Conservation (phyloP, 805 yeast genomes). For the Torulaspora maleeae region DNA sequence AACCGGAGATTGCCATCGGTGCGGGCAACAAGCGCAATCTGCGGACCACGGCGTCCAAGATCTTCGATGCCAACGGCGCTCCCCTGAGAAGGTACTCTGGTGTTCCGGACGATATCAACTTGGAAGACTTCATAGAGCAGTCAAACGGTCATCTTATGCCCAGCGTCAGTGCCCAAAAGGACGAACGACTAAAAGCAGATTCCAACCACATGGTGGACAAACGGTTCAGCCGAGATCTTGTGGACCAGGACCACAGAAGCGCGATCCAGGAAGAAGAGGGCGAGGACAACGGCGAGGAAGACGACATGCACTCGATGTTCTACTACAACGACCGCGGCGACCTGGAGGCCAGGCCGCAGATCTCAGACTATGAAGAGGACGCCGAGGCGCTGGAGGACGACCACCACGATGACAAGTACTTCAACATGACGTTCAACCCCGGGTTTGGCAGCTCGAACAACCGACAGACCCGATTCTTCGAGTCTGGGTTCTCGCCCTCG, state of each 20-base stretch:
- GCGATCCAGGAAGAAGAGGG: slow-evolving; percentile 24
- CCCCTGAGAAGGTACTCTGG: slow-evolving; percentile 71
- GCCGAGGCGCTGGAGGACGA: slow-evolving; percentile 24
- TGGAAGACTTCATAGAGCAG: slow-evolving; percentile 42
- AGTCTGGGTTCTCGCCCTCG: slow-evolving; percentile 5
- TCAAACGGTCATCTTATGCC: slow-evolving; percentile 35
- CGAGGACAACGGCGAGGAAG: slow-evolving; percentile 20
- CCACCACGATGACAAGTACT: slow-evolving; percentile 11
- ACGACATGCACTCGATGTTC: slow-evolving; percentile 34
- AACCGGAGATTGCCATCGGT: slow-evolving; percentile 2
- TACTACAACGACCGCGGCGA: slow-evolving; percentile 33
- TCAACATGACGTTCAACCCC: slow-evolving; percentile 2
- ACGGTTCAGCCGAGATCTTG: slow-evolving; percentile 10
- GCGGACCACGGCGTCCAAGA: slow-evolving; percentile 65
- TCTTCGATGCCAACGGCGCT: slow-evolving; percentile 68
- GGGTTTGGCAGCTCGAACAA: slow-evolving; percentile 7
- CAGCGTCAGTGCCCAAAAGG: slow-evolving; percentile 6
- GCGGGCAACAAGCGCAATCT: slow-evolving; percentile 35
- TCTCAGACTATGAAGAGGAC: slow-evolving; percentile 34
- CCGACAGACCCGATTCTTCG: slow-evolving; percentile 5
- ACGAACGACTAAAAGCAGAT: slow-evolving; percentile 5
- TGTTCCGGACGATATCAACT: slow-evolving; percentile 54
- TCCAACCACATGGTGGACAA: slow-evolving; percentile 6
- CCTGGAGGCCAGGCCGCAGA: slow-evolving; percentile 30
- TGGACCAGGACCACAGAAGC: slow-evolving; percentile 13